These are phyloP conservation scores for Populus ilicifolia DNA, from an alignment of 345 rosid species.

Conservation along the genomic window DNA sequence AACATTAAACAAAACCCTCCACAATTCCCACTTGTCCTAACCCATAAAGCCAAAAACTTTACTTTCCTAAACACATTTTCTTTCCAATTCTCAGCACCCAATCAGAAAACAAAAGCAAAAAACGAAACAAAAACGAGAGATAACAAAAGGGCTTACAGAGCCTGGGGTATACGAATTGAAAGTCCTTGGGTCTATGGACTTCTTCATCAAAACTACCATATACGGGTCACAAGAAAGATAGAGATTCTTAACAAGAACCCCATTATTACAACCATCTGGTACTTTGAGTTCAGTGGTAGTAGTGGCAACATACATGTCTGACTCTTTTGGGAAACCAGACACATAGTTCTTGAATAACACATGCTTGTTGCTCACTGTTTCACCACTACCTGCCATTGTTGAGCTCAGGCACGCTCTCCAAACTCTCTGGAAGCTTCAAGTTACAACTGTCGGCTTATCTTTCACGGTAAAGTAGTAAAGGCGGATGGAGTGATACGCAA, in stretches of 20 bases:
- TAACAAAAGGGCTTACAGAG: constrained; percentile 1
- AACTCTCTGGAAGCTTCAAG: no score
- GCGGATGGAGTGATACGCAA: no score
- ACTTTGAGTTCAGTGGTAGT: constrained; percentile 22
- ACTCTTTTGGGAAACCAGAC: constrained; percentile 42
- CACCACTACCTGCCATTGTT: constrained; percentile 9
- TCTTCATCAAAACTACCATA: constrained; percentile 12
- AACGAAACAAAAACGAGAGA: no score
- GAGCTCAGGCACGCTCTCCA: no score
- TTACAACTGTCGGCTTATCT: no score
- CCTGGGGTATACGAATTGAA: constrained; percentile 17
- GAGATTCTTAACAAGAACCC: constrained; percentile 49
- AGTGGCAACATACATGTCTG: constrained; percentile 35
- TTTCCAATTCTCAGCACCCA: neutral
- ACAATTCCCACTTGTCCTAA: neutral
- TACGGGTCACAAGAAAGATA: constrained; percentile 38
- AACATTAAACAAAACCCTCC: neutral
- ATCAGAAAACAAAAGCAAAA: neutral
- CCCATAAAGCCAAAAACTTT: neutral
- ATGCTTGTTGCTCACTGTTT: constrained; percentile 39
- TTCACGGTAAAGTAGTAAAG: no score
- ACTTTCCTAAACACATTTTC: neutral
- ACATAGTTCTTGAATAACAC: constrained; percentile 38
- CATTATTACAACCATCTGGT: constrained; percentile 19
- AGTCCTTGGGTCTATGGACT: neutral